These are phyloP conservation scores for Xylaria sp. DNA, from an alignment of 495 filamentous ascomycete species.

Conservation along the genomic window DNA sequence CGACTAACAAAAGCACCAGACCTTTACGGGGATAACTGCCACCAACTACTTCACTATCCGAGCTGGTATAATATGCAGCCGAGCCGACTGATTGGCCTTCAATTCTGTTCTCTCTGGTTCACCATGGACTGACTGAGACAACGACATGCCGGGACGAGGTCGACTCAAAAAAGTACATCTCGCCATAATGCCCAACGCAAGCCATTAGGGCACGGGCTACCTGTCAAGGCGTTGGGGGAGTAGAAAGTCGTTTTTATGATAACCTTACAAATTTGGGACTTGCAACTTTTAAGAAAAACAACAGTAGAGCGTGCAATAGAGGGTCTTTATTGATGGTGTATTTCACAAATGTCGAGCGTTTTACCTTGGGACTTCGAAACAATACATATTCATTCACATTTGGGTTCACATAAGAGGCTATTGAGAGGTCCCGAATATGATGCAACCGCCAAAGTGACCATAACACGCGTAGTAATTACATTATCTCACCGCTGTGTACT, in stretches of 20 bases:
- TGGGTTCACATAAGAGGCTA: not conserved
- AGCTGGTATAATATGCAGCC: not conserved
- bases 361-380: not conserved
- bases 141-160: not conserved
- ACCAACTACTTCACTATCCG: not conserved
- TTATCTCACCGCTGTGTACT: not conserved
- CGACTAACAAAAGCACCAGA: slow-evolving; percentile 25
- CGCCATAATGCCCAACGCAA: not conserved
- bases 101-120: not conserved
- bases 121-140: too few species aligned
- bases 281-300: too few species aligned
- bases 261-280: too few species aligned
- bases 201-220: not conserved
- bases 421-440: not conserved
- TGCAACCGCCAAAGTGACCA: not conserved
- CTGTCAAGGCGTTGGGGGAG: not conserved
- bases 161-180: not conserved
- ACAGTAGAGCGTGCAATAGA: not conserved
- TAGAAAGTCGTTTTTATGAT: too few species aligned
- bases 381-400: slow-evolving; percentile 14
- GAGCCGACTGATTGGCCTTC: not conserved
- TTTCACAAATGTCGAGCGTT: not conserved
- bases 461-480: not conserved
- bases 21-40: slow-evolving; percentile 31
- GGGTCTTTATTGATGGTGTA: not conserved